These are phyloP conservation scores for Cytospora piceae DNA, from an alignment of 2,329 filamentous ascomycete genomes.

Conservation along the genomic window DNA sequence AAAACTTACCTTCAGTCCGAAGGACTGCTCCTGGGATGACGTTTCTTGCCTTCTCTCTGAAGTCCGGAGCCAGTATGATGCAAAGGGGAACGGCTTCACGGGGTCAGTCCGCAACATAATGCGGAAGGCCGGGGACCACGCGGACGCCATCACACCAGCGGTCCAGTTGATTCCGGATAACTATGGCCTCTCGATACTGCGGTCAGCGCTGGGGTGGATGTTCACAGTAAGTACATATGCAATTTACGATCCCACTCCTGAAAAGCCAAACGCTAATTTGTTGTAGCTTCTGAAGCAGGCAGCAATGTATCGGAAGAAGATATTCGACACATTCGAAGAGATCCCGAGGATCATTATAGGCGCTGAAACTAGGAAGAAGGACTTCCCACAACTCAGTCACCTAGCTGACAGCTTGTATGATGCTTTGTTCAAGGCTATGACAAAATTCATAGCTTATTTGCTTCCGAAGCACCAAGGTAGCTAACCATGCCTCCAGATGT, in stretches of 20 bases:
- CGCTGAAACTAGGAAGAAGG: neutral
- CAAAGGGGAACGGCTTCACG: conserved; percentile 8
- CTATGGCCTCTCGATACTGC: conserved; percentile 1
- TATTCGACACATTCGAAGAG: conserved; percentile 4
- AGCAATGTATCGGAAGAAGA: neutral
- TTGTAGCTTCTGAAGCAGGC: neutral
- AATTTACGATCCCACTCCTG: neutral
- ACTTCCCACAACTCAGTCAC: conserved; percentile 1
- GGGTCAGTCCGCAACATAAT: neutral
- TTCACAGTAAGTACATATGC: neutral
- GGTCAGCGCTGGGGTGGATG: conserved; percentile 4
- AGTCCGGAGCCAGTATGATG: conserved; percentile 3
- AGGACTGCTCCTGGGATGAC: neutral
- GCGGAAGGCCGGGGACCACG: conserved; percentile 8
- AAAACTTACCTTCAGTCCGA: neutral
- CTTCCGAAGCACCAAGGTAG: conserved; percentile 9
- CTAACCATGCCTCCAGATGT: neutral
- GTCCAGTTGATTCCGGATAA: conserved; percentile 1
- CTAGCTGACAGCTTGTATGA: conserved; percentile 2
- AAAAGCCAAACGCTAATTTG: neutral
- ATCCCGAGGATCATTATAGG: neutral
- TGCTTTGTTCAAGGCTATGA: neutral
- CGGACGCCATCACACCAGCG: neutral
- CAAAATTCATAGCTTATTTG: conserved; percentile 8
- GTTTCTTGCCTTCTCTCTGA: conserved; percentile 1